Evolutionary conservation across 768 basidiomycete genomes (phyloP), one percentile per base, ranked within the genome.

Genomic region (Russula sp.): DNA sequence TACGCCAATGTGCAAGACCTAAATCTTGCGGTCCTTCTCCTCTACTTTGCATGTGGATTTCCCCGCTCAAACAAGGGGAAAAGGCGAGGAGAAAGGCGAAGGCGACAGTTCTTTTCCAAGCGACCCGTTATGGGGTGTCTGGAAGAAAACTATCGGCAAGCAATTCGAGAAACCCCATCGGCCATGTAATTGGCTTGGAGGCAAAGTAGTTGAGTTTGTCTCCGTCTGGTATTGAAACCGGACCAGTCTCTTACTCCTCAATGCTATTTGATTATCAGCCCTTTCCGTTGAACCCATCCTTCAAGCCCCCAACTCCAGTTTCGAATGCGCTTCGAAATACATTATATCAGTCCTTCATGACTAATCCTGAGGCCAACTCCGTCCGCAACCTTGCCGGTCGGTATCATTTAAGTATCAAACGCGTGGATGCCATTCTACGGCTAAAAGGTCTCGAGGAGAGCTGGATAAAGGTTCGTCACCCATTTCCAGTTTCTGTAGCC

Each of bases 221-320:
- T 72, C 70, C 7, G 48, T 49, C 46, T 66, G 30, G 36, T 55
- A 20, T 28, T n/a, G 3, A 50, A 16, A 36, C 30, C 14, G 51
- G 28, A 24, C 61, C 62, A 36, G 51, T 62, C 53, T 34, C 64
- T 67, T 32, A 56, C 44, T 61, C 22, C 67, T 54, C 63, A 22
- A 63, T 68, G 34, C 66, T 56, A 26, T 24, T 38, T n/a, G 13
- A 13, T 26, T 52, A 14, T 59, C 62, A 94, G 92, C 92, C 92
- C 0, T 94, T 94, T 73, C 90, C 91, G 14, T 78, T 90, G 75
- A 95, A 96, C 71, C 84, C 84, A 6, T 84, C 88, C 1, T 96
- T 94, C 76, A 83, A 82, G 69, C 93, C 94, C 6, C 89, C 89
- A 13, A 74, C 84, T 7, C 92, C 93, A 6, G 76, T 92, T 53